These are phyloP conservation scores for Blastobotrys ciferrii DNA, from an alignment of 1,139 yeast species.

Conservation along the genomic window DNA sequence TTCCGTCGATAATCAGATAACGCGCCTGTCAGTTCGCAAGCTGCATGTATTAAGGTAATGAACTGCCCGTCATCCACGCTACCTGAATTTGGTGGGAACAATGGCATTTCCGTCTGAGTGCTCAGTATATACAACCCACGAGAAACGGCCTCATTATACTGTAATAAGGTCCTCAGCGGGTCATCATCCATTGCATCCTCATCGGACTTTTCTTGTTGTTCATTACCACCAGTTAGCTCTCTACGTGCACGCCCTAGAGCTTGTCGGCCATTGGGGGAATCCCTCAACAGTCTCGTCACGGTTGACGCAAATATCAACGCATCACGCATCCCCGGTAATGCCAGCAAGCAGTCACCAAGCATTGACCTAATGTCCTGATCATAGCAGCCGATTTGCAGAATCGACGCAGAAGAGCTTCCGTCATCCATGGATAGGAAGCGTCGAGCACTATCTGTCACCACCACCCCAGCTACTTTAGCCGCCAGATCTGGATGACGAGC, in stretches of 20 bases:
- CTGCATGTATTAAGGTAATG: slow-evolving; percentile 2
- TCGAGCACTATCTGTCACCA: slow-evolving; percentile 15
- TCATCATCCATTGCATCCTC: slow-evolving; percentile 1
- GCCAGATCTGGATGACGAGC: slow-evolving; percentile 9
- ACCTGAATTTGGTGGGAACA: background rate
- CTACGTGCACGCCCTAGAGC: slow-evolving; percentile 1
- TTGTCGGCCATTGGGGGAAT: slow-evolving; percentile 5
- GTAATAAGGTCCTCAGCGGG: slow-evolving; percentile 3
- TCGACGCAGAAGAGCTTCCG: background rate
- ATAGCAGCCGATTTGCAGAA: slow-evolving; percentile 11
- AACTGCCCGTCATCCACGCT: background rate
- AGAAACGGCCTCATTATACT: background rate
- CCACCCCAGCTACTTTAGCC: slow-evolving; percentile 13
- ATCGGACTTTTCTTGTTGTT: background rate
- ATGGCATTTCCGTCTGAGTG: background rate
- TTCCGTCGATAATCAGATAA: background rate
- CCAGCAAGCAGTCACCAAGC: slow-evolving; percentile 13
- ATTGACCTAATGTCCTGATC: slow-evolving; percentile 15
- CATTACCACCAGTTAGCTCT: background rate
- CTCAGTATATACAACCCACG: background rate
- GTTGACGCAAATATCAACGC: slow-evolving; percentile 9
- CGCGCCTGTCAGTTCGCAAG: slow-evolving; percentile 1
- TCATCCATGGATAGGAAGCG: slow-evolving; percentile 1
- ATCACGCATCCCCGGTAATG: slow-evolving; percentile 10
- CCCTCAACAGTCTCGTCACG: slow-evolving; percentile 4